These are phyloP conservation scores for Mrakia blollopis DNA, from an alignment of 768 basidiomycete species.

Conservation along the genomic window DNA sequence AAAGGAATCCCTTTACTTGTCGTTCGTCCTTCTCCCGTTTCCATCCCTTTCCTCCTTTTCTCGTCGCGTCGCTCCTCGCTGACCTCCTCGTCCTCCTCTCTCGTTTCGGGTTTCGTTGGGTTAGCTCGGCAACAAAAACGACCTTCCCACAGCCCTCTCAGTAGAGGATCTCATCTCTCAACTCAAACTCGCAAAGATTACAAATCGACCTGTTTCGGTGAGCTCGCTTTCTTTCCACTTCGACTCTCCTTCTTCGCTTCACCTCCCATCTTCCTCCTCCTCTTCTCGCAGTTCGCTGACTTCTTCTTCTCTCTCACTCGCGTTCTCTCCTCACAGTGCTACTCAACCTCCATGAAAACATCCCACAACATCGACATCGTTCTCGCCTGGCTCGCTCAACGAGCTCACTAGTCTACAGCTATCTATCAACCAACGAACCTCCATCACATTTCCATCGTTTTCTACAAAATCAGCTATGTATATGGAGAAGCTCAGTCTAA, in stretches of 20 bases:
- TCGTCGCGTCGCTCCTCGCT: background rate
- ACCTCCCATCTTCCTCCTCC: background rate
- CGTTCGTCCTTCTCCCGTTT: slow-evolving; percentile 52
- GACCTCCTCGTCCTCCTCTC: background rate
- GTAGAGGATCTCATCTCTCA: slow-evolving; percentile 73
- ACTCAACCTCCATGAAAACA: slow-evolving; percentile 69
- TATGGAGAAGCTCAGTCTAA: too few species aligned
- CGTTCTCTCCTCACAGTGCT: slow-evolving; percentile 57
- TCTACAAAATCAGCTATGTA: too few species aligned
- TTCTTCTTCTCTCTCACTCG: background rate
- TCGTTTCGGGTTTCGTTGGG: slow-evolving; percentile 45
- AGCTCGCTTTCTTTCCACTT: too few species aligned
- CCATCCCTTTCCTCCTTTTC: background rate
- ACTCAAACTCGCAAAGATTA: slow-evolving; percentile 74
- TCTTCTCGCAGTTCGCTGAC: background rate
- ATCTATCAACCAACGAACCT: too few species aligned
- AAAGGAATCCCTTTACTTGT: slow-evolving; percentile 73
- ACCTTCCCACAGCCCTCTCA: slow-evolving; percentile 65
- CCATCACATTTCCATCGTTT: too few species aligned
- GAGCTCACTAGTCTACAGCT: slow-evolving; percentile 53
- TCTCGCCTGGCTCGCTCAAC: slow-evolving; percentile 75
- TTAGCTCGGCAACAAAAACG: slow-evolving; percentile 83
- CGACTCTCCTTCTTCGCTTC: background rate
- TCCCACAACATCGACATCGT: slow-evolving; percentile 91
- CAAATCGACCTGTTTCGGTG: slow-evolving; percentile 78